Percentiles rank a stretch among this genome's conserved stretches.
Evolutionary conservation across 768 basidiomycete species (phyloP).

Genomic region (Amanita subjunquillea): DNA sequence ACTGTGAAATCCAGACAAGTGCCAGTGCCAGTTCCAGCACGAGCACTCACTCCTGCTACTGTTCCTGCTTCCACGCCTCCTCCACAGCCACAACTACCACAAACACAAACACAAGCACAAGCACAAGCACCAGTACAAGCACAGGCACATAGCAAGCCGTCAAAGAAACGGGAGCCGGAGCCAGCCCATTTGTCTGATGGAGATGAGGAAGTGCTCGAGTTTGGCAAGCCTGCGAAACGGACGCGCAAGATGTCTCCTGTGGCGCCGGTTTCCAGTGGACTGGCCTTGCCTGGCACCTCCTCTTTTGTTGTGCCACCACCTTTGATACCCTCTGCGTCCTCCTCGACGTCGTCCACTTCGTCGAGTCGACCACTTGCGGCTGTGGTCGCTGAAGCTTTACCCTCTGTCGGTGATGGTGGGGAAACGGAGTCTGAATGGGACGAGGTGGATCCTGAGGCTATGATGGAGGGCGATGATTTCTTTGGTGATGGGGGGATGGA

Average conservation of each 20-base stretch:
- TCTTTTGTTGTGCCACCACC: constrained; percentile 3
- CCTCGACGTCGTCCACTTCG: background rate
- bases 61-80: background rate
- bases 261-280: background rate
- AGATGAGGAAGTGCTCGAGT: constrained; percentile 39
- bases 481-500: constrained; percentile 1
- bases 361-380: background rate
- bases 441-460: constrained; percentile 6
- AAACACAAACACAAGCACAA: background rate
- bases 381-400: background rate
- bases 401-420: background rate
- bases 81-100: constrained; percentile 5
- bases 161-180: constrained; percentile 17
- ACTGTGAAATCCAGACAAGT: constrained; percentile 3
- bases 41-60: constrained; percentile 2
- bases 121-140: constrained; percentile 1
- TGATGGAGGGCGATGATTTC: background rate
- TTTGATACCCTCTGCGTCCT: background rate
- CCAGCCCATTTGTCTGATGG: constrained; percentile 16
- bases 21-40: background rate
- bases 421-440: constrained; percentile 6
- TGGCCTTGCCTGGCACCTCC: constrained; percentile 6
- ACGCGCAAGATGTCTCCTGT: background rate
- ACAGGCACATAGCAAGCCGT: constrained; percentile 1
- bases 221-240: constrained; percentile 30